A percentile compares a stretch with the other conserved stretches of the same genome.
Conservation (phyloP, 768 basidiomycete species). For the Suillus brevipes region DNA sequence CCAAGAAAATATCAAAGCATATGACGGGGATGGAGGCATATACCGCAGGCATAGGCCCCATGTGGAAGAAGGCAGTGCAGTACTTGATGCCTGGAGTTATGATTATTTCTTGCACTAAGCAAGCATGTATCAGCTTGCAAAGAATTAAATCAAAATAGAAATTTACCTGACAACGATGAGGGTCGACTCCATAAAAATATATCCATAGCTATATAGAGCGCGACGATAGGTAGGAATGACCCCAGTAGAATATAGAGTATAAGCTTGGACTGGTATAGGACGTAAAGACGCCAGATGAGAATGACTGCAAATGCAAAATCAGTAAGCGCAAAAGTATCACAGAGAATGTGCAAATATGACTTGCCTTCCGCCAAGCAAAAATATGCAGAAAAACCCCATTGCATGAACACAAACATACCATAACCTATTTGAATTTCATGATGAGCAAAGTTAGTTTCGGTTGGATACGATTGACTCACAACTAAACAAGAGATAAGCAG, state of each 20-base stretch:
- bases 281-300: constrained; percentile 3
- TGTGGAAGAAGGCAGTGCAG: not conserved
- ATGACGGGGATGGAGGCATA: not conserved
- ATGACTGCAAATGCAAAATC: not conserved
- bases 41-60: not conserved
- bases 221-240: not conserved
- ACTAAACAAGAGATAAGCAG: not conserved
- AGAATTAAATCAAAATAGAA: not conserved
- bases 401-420: not conserved
- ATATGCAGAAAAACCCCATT: not conserved
- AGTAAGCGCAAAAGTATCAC: not conserved
- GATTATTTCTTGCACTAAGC: not conserved
- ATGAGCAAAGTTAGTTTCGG: not conserved
- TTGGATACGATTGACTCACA: not conserved
- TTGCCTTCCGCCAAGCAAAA: not conserved
- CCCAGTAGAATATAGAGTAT: not conserved
- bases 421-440: not conserved
- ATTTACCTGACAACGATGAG: not conserved
- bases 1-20: not conserved
- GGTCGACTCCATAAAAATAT: not conserved
- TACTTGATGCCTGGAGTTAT: not conserved
- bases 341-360: not conserved
- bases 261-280: not conserved
- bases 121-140: not conserved
- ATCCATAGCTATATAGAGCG: not conserved